Base-by-base conservation (phyloP, 2,329 filamentous ascomycete species). In the Fusarium begoniae region DNA sequence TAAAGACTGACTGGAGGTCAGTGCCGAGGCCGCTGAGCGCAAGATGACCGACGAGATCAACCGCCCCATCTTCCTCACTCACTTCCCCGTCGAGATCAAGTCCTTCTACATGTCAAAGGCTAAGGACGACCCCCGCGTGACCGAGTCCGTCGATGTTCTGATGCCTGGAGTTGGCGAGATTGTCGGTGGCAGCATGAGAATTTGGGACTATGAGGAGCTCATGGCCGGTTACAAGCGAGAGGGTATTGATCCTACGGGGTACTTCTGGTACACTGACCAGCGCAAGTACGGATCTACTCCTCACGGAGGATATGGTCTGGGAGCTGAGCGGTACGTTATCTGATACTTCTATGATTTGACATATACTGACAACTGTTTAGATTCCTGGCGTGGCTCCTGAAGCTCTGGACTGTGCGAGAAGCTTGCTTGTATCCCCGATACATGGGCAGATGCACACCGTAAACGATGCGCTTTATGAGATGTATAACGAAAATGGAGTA, bases 191-290 rank as follows among this genome's bases (percentile, higher is more conserved):
- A 95, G 91, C 77, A 98, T 99, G 96, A 95, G 96, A 83, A 97
- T 98, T 90, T 91, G 95, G 81, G 91, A 94, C 81, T 94, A 94
- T 81, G 93, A 97, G 20, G 95, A 98, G 87, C 86, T 98, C 75
- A 91, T 98, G 87, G 91, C 88, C 30, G 96, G 94, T 2, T 99
- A 97, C 82, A 91, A 94, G 83, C 90, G 92, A 72, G 93, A 98
- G 84, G 92, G 92, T 45, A 97, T 98, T 82, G 91, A 94, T 78
- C 90, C 95, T 26, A 90, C 89, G 77, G 91, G 92, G 51, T 98
- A 98, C 86, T 98, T 97, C 88, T 99, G 96, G 96, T 99, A 98
- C 86, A 97, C 95, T 38, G 96, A 98, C 85, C 95, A 98, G 89
- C 89, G 95, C 81, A 97, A 96, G 94, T 78, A 98, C 81, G 96